Evolutionary conservation across 306 rosid species (phyloP).

Genomic region (Pachyrhizus erosus): DNA sequence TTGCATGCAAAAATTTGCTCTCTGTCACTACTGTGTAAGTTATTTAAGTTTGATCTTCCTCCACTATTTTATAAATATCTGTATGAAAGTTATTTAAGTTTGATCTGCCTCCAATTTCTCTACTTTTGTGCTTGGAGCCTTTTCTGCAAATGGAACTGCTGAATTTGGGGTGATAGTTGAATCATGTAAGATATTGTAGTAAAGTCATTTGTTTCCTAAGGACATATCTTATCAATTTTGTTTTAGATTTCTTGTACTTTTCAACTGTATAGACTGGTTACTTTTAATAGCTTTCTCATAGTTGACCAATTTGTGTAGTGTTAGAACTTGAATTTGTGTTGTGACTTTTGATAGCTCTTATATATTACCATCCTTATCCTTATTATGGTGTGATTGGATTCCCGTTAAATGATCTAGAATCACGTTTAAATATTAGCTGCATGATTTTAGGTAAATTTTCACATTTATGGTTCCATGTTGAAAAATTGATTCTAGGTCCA

Average conservation of each 20-base stretch:
- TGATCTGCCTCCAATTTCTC: neutral
- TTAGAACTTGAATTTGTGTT: too few relatives aligned
- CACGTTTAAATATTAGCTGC: too few relatives aligned
- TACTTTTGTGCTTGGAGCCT: neutral
- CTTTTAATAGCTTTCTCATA: neutral
- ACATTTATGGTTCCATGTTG: too few relatives aligned
- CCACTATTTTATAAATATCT: neutral
- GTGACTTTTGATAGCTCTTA: too few relatives aligned
- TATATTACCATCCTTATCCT: too few relatives aligned
- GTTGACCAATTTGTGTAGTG: too few relatives aligned
- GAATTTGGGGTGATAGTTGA: conserved; percentile 18
- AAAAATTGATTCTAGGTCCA: too few relatives aligned
- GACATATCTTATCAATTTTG: neutral
- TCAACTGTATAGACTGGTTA: neutral
- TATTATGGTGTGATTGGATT: too few relatives aligned
- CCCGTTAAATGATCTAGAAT: too few relatives aligned
- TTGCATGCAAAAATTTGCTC: neutral
- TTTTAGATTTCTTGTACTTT: neutral
- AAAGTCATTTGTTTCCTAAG: neutral
- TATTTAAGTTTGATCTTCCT: neutral
- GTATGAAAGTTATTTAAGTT: neutral
- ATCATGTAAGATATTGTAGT: neutral
- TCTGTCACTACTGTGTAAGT: neutral
- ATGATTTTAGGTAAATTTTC: too few relatives aligned
- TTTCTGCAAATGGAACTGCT: neutral